Base-by-base conservation (phyloP, 106 monocot genomes). In the Iris macrosiphon region DNA sequence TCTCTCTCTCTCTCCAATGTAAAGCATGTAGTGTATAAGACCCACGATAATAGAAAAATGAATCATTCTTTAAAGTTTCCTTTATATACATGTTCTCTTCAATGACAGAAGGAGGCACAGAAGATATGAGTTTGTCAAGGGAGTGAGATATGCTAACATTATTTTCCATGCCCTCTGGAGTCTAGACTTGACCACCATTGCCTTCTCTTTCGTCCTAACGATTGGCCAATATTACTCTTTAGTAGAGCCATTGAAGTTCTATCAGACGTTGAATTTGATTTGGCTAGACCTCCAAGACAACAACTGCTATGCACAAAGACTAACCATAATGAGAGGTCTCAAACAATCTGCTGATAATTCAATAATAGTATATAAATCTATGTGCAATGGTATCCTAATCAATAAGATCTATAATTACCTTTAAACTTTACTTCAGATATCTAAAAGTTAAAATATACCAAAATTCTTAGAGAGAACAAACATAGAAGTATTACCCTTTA, bases 31-130 rank as follows among this genome's bases (percentile, higher is more conserved):
- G n/a, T n/a, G n/a, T n/a, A n/a, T 6, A 38, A 35, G n/a, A 40
- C 56, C n/a, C n/a, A 84, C 84, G 75, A 72, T 72, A 62, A 45
- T 84, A 79, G 63, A 65, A 30, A 40, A 79, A 84, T 43, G 49
- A 49, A 34, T 28, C 38, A 40, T 43, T 52, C 40, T 39, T 62
- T 31, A 50, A 50, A 64, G 49, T 71, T 67, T 84, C 78, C 21
- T 54, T 57, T 11, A 24, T 30, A n/a, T 27, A 24, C 24, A 54
- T 78, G 21, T 40, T 50, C 13, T 66, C 61, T 34, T 78, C 73
- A 55, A 24, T 52, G 9, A 37, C 48, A 46, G 55, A 20, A 55
- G 51, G 31, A 9, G 75, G 67, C 24, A 27, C 33, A 5, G 43
- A 60, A 21, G 71, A 61, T 7, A 61, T 12, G 19, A 70, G 73